phyloP scores from a whole-genome alignment of 495 filamentous ascomycete species.

The Jackrogersella minutella region DNA sequence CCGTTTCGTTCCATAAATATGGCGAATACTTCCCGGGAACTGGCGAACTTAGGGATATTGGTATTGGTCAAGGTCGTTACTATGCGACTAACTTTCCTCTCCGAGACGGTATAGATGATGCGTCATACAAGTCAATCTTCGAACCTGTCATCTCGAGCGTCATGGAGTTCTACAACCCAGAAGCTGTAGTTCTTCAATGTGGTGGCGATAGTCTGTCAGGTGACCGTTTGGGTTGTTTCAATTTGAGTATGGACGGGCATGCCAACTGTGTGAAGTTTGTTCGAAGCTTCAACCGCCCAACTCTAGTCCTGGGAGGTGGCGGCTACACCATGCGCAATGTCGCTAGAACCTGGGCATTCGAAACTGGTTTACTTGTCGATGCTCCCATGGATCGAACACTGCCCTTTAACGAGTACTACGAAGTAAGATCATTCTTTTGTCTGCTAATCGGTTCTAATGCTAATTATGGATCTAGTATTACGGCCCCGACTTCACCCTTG shows the following conservation, averaged over 20 bases:
- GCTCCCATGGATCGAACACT: constrained; percentile 79
- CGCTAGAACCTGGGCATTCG: constrained; percentile 94
- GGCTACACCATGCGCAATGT: constrained; percentile 99
- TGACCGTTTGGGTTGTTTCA: constrained; percentile 96
- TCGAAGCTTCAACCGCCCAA: constrained; percentile 89
- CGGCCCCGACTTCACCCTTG: constrained; percentile 92
- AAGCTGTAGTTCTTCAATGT: constrained; percentile 96
- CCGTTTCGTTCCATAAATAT: constrained; percentile 97
- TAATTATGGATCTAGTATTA: constrained; percentile 75
- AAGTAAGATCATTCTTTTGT: constrained; percentile 62
- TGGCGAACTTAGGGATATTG: constrained; percentile 93
- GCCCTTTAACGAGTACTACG: constrained; percentile 99
- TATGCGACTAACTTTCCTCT: constrained; percentile 97
- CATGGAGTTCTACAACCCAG: constrained; percentile 95
- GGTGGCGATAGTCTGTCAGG: constrained; percentile 95
- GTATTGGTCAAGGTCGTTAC: constrained; percentile 90
- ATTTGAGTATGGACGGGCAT: constrained; percentile 95
- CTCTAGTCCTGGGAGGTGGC: constrained; percentile 90
- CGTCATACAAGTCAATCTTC: constrained; percentile 91
- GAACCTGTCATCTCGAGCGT: constrained; percentile 91
- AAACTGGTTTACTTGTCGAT: constrained; percentile 90
- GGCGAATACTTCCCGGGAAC: constrained; percentile 99
- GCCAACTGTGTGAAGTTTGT: constrained; percentile 98
- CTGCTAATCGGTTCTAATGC: constrained; percentile 20
- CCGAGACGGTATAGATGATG: constrained; percentile 94